phyloP scores from a whole-genome alignment of 257 asterid species.

The Forsythia suspensa region DNA sequence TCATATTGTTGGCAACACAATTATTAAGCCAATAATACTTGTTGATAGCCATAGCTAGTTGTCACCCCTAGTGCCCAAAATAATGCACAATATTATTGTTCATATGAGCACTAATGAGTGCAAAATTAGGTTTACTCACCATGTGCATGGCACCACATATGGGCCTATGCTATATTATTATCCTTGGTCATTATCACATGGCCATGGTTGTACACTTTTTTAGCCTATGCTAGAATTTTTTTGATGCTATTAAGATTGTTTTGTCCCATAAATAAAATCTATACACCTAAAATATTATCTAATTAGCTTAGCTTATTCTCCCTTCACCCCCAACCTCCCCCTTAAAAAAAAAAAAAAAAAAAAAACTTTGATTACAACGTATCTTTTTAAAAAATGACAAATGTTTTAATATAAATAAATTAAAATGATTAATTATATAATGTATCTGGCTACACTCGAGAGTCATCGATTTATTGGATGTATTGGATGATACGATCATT shows the following conservation, averaged over 20 bases:
- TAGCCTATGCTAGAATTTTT: background rate
- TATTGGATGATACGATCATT: no score
- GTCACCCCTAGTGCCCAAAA: background rate
- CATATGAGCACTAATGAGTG: background rate
- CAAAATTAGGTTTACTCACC: slow-evolving; percentile 52
- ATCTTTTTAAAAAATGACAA: no score
- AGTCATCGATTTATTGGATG: background rate
- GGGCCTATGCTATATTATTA: background rate
- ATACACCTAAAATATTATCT: background rate
- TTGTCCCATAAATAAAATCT: background rate
- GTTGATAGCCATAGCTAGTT: background rate
- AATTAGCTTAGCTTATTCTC: background rate
- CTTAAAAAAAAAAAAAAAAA: no score
- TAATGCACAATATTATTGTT: background rate
- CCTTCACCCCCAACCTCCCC: background rate
- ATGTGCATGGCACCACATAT: slow-evolving; percentile 36
- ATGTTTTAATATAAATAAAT: no score
- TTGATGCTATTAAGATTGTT: background rate
- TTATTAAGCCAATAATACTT: background rate
- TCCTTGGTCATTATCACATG: slow-evolving; percentile 34
- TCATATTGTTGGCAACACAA: slow-evolving; percentile 9
- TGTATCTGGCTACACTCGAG: background rate
- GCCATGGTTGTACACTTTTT: slow-evolving; percentile 24
- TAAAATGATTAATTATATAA: no score
- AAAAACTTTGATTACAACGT: background rate